Evolutionary conservation across 257 asterid genomes (phyloP), one percentile per base, ranked within the genome.

Genomic region (Solanum ahanhuiri): DNA sequence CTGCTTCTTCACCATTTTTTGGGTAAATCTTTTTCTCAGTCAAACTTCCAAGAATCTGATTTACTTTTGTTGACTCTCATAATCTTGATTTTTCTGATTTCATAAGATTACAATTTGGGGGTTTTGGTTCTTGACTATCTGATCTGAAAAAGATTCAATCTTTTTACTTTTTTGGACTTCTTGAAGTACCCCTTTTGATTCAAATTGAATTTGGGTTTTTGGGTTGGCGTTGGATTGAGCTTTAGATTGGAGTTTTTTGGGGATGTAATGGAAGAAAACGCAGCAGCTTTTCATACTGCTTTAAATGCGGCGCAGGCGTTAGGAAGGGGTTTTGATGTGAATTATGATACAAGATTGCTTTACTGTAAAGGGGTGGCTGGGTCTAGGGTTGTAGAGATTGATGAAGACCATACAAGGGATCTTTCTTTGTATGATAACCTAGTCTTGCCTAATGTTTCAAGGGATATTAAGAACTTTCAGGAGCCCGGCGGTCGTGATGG

Each of bases 251-350:
- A 66, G 35, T 66, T 66, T 66, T 3, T 43, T 12, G 73, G 83
- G 82, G 72, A 79, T 93, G 97, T 93, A 88, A 93, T 94, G 98
- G 98, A 91, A 88, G 95, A 92, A 91, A 93, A 93, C 89, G 94
- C 91, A 67, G 97, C 97, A 86, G 98, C 98, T 92, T 87, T 93
- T 93, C 96, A 93, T 85, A 94, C 98, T 63, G 94, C 94, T 81
- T 84, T 89, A 72, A 93, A 91, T 88, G 89, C 95, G 12, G 98
- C 93, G 83, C 95, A 94, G 91, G 96, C 98, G 45, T 81, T 95
- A 83, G 98, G 98, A 7, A 93, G 94, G 93, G 97, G 98, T 0
- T 94, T 95, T 87, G 98, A 95, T 89, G 98, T 94, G 45, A 95
- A 94, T 90, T 93, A 90, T 75, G 98, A 95, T 83, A 95, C 98